phyloP scores from a whole-genome alignment of 2,329 filamentous ascomycete species.

The Pezicula rhizophila region DNA sequence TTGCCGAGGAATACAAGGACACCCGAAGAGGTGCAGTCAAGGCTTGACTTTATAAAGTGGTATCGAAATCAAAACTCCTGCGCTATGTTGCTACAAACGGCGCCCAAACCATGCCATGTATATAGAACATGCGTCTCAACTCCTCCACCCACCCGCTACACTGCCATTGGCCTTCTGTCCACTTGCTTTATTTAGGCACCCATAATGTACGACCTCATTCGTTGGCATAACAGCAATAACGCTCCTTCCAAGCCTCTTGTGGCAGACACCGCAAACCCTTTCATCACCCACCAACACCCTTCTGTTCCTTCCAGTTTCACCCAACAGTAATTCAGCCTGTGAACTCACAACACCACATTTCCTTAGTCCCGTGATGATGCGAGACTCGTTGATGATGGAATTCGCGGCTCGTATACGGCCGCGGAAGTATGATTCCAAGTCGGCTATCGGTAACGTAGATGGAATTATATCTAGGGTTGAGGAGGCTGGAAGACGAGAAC shows the following conservation, averaged over 20 bases:
- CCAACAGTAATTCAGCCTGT: constrained; percentile 68
- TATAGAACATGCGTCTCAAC: constrained; percentile 6
- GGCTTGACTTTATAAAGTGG: neutral
- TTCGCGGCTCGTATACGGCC: constrained; percentile 85
- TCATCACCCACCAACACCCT: constrained; percentile 83
- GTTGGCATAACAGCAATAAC: constrained; percentile 87
- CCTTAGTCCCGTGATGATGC: constrained; percentile 69
- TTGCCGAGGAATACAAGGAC: neutral
- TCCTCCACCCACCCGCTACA: constrained; percentile 13
- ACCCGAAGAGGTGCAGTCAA: neutral
- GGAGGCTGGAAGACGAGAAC: constrained; percentile 79
- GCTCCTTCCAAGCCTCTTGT: constrained; percentile 86
- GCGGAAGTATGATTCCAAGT: constrained; percentile 86
- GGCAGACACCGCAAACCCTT: constrained; percentile 82
- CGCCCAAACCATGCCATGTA: constrained; percentile 3
- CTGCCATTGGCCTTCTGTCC: constrained; percentile 21
- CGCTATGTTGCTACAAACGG: constrained; percentile 19
- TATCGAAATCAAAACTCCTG: constrained; percentile 3
- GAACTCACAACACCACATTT: constrained; percentile 74
- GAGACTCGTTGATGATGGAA: constrained; percentile 71
- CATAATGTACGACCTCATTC: constrained; percentile 75
- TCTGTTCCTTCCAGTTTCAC: constrained; percentile 57
- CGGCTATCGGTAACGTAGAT: constrained; percentile 65
- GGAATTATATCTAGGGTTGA: constrained; percentile 86
- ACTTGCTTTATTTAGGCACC: constrained; percentile 56